Conservation (phyloP, 208 protist genomes). For the Kentomonas sorsogonicus region DNA sequence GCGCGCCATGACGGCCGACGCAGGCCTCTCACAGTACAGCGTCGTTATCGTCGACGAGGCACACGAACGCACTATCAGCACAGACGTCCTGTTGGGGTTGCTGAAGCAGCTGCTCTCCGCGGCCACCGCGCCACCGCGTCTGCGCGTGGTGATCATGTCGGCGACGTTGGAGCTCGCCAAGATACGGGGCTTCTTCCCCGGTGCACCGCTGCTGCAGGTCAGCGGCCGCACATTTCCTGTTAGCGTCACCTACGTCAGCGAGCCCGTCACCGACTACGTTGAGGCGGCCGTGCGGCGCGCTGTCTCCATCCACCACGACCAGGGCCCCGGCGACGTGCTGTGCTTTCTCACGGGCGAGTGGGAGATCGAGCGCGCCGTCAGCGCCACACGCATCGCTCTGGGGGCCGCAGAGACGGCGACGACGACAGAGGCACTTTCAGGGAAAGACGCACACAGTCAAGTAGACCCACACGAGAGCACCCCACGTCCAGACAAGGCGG, state of each 20-base stretch:
- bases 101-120: conserved; percentile 85
- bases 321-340: conserved; percentile 75
- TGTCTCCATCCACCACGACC: conserved; percentile 60
- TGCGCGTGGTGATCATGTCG: conserved; percentile 96
- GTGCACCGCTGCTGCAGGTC: conserved; percentile 95
- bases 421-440: not conserved
- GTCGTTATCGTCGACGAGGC: conserved; percentile 99
- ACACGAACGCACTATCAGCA: conserved; percentile 99
- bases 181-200: conserved; percentile 96
- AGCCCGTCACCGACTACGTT: conserved; percentile 92
- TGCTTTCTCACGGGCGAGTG: conserved; percentile 87
- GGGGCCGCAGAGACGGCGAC: not conserved
- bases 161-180: conserved; percentile 97
- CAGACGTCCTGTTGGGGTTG: conserved; percentile 98
- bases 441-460: not conserved
- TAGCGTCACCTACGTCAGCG: conserved; percentile 65
- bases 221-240: conserved; percentile 94
- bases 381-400: conserved; percentile 21
- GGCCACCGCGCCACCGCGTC: conserved; percentile 21
- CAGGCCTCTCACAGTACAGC: conserved; percentile 86
- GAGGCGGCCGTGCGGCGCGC: conserved; percentile 59
- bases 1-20: conserved; percentile 92
- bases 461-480: not conserved
- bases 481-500: conserved; percentile 5
- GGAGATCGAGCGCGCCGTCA: conserved; percentile 77